A percentile compares a stretch with the other conserved stretches of the same genome.
Evolutionary conservation across 495 filamentous ascomycete species (phyloP).

Genomic region (Tuber microsphaerosporum): DNA sequence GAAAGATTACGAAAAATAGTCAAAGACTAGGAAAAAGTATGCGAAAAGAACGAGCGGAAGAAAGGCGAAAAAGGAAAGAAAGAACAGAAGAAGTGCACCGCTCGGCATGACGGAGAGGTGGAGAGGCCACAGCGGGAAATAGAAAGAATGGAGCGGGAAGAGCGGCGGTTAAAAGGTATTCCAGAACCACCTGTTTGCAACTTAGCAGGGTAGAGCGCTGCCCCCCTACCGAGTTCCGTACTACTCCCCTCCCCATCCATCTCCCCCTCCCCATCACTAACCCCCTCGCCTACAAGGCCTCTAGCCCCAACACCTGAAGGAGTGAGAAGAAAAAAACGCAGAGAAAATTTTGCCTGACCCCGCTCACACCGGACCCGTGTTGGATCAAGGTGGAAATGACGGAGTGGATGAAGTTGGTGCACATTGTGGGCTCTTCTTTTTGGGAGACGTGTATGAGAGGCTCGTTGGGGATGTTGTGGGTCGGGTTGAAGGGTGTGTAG

Average conservation of each 20-base stretch:
- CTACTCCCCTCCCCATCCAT: not conserved
- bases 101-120: not conserved
- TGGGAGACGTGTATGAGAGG: slow-evolving; percentile 61
- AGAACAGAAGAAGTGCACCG: slow-evolving; percentile 33
- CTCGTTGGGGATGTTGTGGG: slow-evolving; percentile 68
- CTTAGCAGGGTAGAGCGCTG: too few relatives aligned
- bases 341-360: slow-evolving; percentile 72
- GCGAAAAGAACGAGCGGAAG: slow-evolving; percentile 51
- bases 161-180: not conserved
- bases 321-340: slow-evolving; percentile 46
- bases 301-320: not conserved
- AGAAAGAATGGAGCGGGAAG: not conserved
- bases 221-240: not conserved
- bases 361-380: slow-evolving; percentile 54
- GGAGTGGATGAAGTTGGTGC: slow-evolving; percentile 78
- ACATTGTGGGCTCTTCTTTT: slow-evolving; percentile 75
- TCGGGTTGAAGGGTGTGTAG: slow-evolving; percentile 66
- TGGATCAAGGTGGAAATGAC: slow-evolving; percentile 76
- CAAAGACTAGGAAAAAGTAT: slow-evolving; percentile 52
- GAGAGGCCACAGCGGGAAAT: not conserved
- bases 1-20: slow-evolving; percentile 57
- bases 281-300: not conserved
- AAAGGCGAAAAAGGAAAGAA: slow-evolving; percentile 48
- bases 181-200: not conserved
- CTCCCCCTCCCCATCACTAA: slow-evolving; percentile 4